Evolutionary conservation across 352 stramenopile genomes (phyloP), one percentile per base, ranked within the genome.

Genomic region (Globisporangium nodosum): DNA sequence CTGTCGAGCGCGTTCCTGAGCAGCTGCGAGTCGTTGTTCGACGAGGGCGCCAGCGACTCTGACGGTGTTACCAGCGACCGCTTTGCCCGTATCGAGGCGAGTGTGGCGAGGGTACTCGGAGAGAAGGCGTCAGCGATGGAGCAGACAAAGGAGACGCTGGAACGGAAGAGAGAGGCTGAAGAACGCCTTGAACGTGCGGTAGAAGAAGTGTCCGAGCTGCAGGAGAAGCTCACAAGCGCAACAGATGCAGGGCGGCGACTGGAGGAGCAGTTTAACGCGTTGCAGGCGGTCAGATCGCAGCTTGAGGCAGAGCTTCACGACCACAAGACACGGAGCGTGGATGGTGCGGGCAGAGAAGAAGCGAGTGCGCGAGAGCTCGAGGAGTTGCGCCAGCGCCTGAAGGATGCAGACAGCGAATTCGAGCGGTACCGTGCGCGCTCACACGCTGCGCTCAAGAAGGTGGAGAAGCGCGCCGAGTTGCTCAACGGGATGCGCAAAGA

Each of bases 401-500:
- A 55, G 5, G 65, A 69, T 8, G 45, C 84, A 0, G 71, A 71
- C 51, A 59, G 31, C 13, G 78, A 90, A 24, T 94, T 88, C 53
- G 80, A 90, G 54, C 64, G 70, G 47, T 94, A 94, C 43, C 78
- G 82, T 48, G 64, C 69, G 39, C 69, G 77, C 15, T 89, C 80
- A 9, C 81, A 88, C 49, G 72, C 84, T 1, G 84, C 84, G 2
- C 54, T 94, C 3, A 92, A 91, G 63, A 92, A 92, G 58, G 73
- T 91, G 40, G 84, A 94, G 60, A 91, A 88, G 56, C 76, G 84
- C 30, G 75, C 81, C 11, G 81, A 91, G 56, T 56, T 93, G 18
- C 67, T 93, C 31, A 93, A 93, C 49, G 71, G 72, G 13, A 93
- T 91, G 83, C 76, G 73, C 16, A 88, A 84, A 37, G 83, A 89